Evolutionary conservation across 768 basidiomycete genomes (phyloP).

Genomic region (Psilocybe tampanensis): DNA sequence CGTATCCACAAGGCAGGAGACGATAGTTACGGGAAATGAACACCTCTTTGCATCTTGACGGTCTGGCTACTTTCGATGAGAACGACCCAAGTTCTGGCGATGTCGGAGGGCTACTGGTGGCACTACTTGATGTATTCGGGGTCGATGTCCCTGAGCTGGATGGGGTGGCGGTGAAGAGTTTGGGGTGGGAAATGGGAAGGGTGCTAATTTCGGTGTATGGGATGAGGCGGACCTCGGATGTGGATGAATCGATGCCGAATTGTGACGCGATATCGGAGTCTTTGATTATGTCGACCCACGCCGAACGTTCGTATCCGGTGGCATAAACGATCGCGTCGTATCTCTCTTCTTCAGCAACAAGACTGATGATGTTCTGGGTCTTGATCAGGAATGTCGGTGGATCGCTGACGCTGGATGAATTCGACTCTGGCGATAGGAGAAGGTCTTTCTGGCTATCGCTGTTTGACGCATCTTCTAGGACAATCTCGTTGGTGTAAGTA

Average conservation of each 20-base stretch:
- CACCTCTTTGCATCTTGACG: constrained; percentile 20
- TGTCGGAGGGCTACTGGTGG: constrained; percentile 24
- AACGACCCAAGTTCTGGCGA: constrained; percentile 25
- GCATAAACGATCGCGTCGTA: constrained; percentile 56
- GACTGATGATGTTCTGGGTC: constrained; percentile 40
- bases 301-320: constrained; percentile 54
- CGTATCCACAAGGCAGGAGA: constrained; percentile 32
- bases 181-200: constrained; percentile 13
- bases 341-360: constrained; percentile 26
- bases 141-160: constrained; percentile 15
- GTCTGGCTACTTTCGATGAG: constrained; percentile 14
- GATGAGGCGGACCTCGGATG: constrained; percentile 25
- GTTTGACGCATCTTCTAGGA: constrained; percentile 10
- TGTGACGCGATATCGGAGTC: constrained; percentile 39
- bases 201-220: constrained; percentile 17
- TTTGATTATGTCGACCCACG: constrained; percentile 45
- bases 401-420: not conserved
- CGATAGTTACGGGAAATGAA: constrained; percentile 45
- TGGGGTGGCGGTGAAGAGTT: constrained; percentile 7
- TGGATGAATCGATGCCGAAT: constrained; percentile 33
- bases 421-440: constrained; percentile 21
- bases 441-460: constrained; percentile 6
- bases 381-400: constrained; percentile 21
- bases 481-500: constrained; percentile 36
- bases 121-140: constrained; percentile 22